Percentiles rank a stretch among this genome's conserved stretches.
Evolutionary conservation across 495 filamentous ascomycete genomes (phyloP).

Genomic region (Schizothecium vesticola): DNA sequence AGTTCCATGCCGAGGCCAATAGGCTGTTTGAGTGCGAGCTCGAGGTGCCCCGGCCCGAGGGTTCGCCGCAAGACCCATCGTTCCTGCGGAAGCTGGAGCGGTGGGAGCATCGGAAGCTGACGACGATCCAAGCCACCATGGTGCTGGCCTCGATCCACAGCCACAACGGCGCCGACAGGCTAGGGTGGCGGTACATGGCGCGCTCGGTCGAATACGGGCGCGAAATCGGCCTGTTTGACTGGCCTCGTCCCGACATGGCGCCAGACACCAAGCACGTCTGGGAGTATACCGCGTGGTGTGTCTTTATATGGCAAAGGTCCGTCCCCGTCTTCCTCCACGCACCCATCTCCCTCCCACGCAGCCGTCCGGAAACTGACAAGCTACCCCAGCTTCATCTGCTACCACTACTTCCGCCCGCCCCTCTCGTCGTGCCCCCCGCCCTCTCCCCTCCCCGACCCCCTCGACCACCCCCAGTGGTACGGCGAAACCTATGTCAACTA

Average conservation of each 20-base stretch:
- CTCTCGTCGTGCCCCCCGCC: constrained; percentile 22
- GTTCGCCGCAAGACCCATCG: constrained; percentile 13
- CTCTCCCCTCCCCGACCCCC: constrained; percentile 28
- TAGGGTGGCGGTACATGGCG: constrained; percentile 31
- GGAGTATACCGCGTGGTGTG: constrained; percentile 33
- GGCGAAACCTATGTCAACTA: constrained; percentile 37
- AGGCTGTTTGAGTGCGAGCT: constrained; percentile 34
- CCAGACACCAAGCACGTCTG: constrained; percentile 20
- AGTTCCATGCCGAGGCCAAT: constrained; percentile 37
- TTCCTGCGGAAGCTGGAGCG: constrained; percentile 15
- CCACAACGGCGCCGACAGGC: constrained; percentile 31
- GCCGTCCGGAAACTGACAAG: not conserved
- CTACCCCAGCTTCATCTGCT: constrained; percentile 16
- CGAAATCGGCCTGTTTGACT: constrained; percentile 27
- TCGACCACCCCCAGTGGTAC: constrained; percentile 28
- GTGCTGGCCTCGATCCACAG: constrained; percentile 26
- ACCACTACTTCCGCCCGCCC: constrained; percentile 27
- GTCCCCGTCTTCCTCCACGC: not conserved
- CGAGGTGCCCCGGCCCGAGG: constrained; percentile 11
- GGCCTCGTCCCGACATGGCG: not conserved
- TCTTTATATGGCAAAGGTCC: constrained; percentile 37
- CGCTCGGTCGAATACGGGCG: constrained; percentile 32
- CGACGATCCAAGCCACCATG: constrained; percentile 33
- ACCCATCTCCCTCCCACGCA: not conserved
- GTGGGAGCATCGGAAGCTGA: constrained; percentile 25